Evolutionary conservation across 805 yeast genomes (phyloP).

Genomic region (Cyberlindnera subsufficiens): DNA sequence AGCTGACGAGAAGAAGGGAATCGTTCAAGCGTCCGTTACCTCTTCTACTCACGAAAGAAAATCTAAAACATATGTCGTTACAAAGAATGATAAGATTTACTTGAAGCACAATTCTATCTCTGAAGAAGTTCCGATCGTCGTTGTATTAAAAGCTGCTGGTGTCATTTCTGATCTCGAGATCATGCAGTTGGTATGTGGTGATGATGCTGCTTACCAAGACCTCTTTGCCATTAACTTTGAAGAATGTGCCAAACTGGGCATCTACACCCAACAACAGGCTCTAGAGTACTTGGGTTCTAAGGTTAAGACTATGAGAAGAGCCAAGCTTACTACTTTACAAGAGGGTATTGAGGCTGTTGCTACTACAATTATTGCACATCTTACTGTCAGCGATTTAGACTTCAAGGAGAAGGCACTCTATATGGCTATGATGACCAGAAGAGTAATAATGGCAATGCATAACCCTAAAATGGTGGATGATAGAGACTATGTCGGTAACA

Average conservation of each 20-base stretch:
- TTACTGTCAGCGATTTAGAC: constrained; percentile 77
- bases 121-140: constrained; percentile 93
- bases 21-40: constrained; percentile 96
- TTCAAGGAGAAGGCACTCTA: constrained; percentile 93
- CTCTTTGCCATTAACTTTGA: constrained; percentile 89
- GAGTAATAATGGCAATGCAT: constrained; percentile 93
- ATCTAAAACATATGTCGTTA: constrained; percentile 92
- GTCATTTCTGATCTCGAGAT: constrained; percentile 87
- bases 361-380: constrained; percentile 92
- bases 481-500: constrained; percentile 97
- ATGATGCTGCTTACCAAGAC: constrained; percentile 84
- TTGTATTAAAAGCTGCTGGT: constrained; percentile 93
- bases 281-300: constrained; percentile 84
- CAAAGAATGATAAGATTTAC: constrained; percentile 84
- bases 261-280: constrained; percentile 91
- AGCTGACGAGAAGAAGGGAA: constrained; percentile 89
- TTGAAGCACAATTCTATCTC: constrained; percentile 92
- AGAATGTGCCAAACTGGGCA: constrained; percentile 80
- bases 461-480: constrained; percentile 96
- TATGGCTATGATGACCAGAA: constrained; percentile 92
- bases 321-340: constrained; percentile 73
- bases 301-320: constrained; percentile 91
- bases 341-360: constrained; percentile 98
- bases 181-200: constrained; percentile 90
- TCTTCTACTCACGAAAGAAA: constrained; percentile 98